These are phyloP conservation scores for Solanum hybrid DNA, from an alignment of 305 asterid species.

Conservation along the genomic window DNA sequence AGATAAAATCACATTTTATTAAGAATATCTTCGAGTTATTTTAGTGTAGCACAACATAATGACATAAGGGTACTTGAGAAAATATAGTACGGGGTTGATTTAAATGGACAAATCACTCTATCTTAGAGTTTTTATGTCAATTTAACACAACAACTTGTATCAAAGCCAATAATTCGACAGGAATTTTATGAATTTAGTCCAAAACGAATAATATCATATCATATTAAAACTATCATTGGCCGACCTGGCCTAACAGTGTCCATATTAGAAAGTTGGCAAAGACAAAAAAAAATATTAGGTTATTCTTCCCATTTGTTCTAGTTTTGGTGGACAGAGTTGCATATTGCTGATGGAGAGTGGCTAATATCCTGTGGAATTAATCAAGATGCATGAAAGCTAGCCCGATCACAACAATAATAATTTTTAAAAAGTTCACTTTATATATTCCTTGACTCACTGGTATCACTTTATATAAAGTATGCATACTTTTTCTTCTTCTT, in stretches of 20 bases:
- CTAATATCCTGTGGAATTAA: rapidly evolving
- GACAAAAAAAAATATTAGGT: background rate
- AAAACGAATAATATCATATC: background rate
- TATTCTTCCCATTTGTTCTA: no score
- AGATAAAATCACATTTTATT: background rate
- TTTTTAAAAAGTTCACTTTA: no score
- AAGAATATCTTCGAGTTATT: background rate
- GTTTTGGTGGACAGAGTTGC: background rate
- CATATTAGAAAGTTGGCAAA: background rate
- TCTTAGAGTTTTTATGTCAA: background rate
- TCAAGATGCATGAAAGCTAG: rapidly evolving
- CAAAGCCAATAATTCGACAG: background rate
- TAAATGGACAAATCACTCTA: no score
- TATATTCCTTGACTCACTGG: no score
- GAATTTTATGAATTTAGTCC: background rate
- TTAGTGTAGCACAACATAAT: background rate
- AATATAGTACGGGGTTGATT: background rate
- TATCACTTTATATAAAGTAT: no score
- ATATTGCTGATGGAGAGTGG: background rate
- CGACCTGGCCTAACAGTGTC: background rate
- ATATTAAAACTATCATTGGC: background rate
- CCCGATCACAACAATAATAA: background rate
- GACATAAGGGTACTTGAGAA: background rate
- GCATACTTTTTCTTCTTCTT: no score
- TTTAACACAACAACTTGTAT: background rate